Evolutionary conservation across 2,329 filamentous ascomycete genomes (phyloP), one percentile per base, ranked within the genome.

Genomic region (Xylaria sp.): DNA sequence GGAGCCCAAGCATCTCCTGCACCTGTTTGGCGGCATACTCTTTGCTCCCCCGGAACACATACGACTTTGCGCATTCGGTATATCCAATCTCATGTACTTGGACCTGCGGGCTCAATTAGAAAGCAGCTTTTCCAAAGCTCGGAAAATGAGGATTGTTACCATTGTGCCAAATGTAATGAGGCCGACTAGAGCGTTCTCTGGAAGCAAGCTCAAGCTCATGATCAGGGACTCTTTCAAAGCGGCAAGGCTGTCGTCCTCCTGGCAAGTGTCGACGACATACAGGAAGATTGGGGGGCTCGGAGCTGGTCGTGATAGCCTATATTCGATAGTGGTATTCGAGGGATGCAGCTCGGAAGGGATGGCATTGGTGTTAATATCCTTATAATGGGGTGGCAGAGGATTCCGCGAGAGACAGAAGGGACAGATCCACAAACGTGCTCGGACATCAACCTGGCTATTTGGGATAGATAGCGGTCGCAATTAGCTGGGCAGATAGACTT

Each of bases 41-140:
- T 85, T 98, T 99, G 86, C 91, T 98, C 48, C 96, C 96, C 66
- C 95, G 90, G 87, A 99, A 99, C 51, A 99, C 96, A 78, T 98
- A 99, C 6, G 95, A 98, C 83, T 98, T 99, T 73, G 96, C 94
- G 82, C 96, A 99, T 82, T 98, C 96, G 64, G 93, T 94, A 79
- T 99, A 99, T 64, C 96, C 96, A 74, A 99, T 93, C 82, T 99
- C 96, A 80, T 99, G 96, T 20, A 99, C 94, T 88, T 98, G 94
- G 39, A 94, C 90, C 92, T 94, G 74, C 15, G 25, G 56, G 73
- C 51, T 77, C 66, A 25, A 46, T 72, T 81, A 64, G 65, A 7
- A 39, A 79, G 71, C 41, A 48, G 60, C 41, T 48, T 57, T 54
- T 20, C 43, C 31, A 5, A 39, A 46, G 23, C 20, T 1, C 15